Conservation (phyloP, 495 filamentous ascomycete species). For the Penicillium goetzii region DNA sequence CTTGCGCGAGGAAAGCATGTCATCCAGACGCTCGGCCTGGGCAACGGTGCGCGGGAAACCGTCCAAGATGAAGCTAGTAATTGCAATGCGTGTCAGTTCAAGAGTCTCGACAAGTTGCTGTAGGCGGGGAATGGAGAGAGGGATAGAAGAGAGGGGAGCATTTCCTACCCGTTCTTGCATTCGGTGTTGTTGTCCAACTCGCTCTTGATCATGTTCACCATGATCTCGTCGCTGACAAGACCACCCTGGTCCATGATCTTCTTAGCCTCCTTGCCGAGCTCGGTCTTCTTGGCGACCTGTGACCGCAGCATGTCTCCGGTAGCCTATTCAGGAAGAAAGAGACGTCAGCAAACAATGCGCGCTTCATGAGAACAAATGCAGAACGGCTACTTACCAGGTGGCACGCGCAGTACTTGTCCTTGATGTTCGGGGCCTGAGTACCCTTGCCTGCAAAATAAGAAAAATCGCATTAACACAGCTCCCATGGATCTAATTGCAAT, state of each 20-base stretch:
- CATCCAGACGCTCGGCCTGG: conserved; percentile 91
- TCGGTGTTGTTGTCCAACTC: conserved; percentile 92
- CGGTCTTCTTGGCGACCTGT: conserved; percentile 97
- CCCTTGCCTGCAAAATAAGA: conserved; percentile 76
- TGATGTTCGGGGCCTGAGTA: conserved; percentile 96
- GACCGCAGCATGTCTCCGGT: conserved; percentile 99
- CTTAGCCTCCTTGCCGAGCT: conserved; percentile 94
- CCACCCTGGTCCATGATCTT: conserved; percentile 99
- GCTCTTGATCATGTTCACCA: conserved; percentile 98
- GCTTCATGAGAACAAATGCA: neutral
- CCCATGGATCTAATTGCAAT: conserved; percentile 3
- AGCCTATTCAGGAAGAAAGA: conserved; percentile 59
- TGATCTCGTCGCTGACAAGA: conserved; percentile 97
- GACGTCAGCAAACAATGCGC: conserved; percentile 14
- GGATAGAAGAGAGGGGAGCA: neutral
- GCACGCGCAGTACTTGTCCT: conserved; percentile 95
- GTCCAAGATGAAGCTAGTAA: conserved; percentile 90
- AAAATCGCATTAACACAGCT: conserved; percentile 27
- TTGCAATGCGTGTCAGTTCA: conserved; percentile 10
- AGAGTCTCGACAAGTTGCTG: neutral
- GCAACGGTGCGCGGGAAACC: conserved; percentile 96
- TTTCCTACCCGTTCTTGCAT: conserved; percentile 83
- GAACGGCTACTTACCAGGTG: conserved; percentile 74
- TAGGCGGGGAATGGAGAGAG: neutral
- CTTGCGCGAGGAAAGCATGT: conserved; percentile 75